phyloP scores from a whole-genome alignment of 2,329 filamentous ascomycete genomes.

The Alternaria sp. region DNA sequence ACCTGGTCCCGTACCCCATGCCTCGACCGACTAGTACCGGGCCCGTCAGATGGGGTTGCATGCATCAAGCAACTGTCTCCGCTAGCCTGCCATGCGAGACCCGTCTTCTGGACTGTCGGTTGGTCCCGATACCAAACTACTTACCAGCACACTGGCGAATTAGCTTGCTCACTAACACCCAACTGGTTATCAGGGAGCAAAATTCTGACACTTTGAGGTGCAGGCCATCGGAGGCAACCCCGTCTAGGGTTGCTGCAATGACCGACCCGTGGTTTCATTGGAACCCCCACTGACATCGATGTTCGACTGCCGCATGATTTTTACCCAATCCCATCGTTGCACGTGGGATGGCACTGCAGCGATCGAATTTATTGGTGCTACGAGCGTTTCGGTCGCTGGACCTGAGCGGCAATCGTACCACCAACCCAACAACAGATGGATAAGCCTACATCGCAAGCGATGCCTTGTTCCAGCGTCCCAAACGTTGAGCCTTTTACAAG shows the following conservation, averaged over 20 bases:
- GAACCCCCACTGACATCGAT: not conserved
- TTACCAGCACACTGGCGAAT: not conserved
- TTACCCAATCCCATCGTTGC: not conserved
- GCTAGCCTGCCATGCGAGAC: not conserved
- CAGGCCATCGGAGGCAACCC: not conserved
- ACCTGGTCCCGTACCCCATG: not conserved
- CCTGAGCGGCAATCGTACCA: not conserved
- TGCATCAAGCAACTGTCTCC: not conserved
- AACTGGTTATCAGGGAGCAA: not conserved
- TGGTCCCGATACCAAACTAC: not conserved
- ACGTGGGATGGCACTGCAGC: not conserved
- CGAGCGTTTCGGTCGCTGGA: not conserved
- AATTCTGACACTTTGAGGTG: not conserved
- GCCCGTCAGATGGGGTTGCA: not conserved
- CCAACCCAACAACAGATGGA: not conserved
- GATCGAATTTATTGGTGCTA: not conserved
- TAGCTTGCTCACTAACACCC: not conserved
- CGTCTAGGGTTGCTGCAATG: not conserved
- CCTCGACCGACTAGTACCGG: not conserved
- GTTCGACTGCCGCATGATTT: not conserved
- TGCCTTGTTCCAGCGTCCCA: not conserved
- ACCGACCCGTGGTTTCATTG: not conserved
- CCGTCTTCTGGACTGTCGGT: constrained; percentile 2
- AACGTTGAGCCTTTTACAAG: not conserved
- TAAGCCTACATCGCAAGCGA: not conserved